Percentiles rank a stretch among this genome's conserved stretches.
phyloP scores from a whole-genome alignment of 2,329 filamentous ascomycete species.

The Intubia oerlemansii region DNA sequence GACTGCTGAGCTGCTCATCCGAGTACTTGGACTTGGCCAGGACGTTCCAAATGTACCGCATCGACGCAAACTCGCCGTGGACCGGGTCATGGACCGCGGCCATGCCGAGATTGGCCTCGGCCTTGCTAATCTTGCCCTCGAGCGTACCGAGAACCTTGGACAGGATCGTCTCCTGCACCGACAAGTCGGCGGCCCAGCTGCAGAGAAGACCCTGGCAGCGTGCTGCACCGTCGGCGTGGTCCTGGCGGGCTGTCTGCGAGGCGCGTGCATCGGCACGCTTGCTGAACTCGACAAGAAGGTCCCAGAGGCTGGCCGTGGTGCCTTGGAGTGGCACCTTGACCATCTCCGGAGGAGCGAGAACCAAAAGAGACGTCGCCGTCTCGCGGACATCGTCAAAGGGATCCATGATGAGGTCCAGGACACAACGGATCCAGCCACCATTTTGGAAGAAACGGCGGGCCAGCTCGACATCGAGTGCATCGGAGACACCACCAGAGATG shows the following conservation, averaged over 20 bases:
- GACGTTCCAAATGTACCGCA: constrained; percentile 38
- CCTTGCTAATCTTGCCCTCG: constrained; percentile 40
- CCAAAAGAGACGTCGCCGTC: constrained; percentile 27
- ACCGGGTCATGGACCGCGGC: constrained; percentile 46
- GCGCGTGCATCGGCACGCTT: constrained; percentile 34
- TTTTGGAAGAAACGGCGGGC: constrained; percentile 16
- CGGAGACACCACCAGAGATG: constrained; percentile 12
- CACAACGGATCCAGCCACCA: constrained; percentile 31
- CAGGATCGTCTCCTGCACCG: constrained; percentile 28
- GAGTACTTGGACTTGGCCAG: constrained; percentile 20
- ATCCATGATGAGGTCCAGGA: constrained; percentile 67
- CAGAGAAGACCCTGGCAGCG: constrained; percentile 52
- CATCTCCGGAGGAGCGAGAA: constrained; percentile 21
- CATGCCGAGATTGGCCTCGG: constrained; percentile 39
- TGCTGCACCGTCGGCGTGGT: constrained; percentile 82
- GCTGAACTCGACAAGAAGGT: constrained; percentile 25
- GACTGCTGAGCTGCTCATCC: constrained; percentile 14
- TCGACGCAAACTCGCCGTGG: constrained; percentile 47
- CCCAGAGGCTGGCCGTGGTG: background rate
- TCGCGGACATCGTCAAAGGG: constrained; percentile 83
- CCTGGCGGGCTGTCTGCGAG: constrained; percentile 56
- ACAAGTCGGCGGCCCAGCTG: constrained; percentile 24
- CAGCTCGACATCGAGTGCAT: constrained; percentile 10
- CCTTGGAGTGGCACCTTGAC: constrained; percentile 8
- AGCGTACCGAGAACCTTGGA: constrained; percentile 36